phyloP scores from a whole-genome alignment of 768 basidiomycete genomes.

The Tephrocybe sp. region DNA sequence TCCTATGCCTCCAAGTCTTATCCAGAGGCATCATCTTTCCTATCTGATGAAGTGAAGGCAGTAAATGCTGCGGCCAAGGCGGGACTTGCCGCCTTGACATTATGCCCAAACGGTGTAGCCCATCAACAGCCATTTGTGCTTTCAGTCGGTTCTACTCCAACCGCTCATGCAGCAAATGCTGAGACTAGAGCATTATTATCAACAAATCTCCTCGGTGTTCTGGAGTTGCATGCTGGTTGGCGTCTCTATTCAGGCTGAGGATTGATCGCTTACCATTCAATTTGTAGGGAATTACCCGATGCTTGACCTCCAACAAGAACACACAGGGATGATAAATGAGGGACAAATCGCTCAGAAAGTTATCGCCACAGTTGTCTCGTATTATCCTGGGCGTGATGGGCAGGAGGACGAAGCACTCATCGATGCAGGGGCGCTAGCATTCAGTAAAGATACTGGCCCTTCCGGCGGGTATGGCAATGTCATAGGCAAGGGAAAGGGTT shows the following conservation, averaged over 20 bases:
- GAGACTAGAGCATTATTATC: conserved; percentile 45
- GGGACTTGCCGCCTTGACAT: conserved; percentile 47
- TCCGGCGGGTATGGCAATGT: conserved; percentile 73
- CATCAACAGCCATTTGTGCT: conserved; percentile 60
- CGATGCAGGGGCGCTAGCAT: conserved; percentile 83
- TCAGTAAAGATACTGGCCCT: conserved; percentile 85
- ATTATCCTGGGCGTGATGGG: conserved; percentile 65
- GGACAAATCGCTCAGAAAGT: conserved; percentile 65
- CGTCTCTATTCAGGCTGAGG: neutral
- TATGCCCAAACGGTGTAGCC: conserved; percentile 27
- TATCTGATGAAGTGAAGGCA: conserved; percentile 67
- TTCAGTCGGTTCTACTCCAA: conserved; percentile 86
- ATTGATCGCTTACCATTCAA: conserved; percentile 1
- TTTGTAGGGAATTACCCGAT: conserved; percentile 76
- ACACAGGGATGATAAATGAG: conserved; percentile 64
- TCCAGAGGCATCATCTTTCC: conserved; percentile 61
- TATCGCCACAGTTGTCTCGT: conserved; percentile 73
- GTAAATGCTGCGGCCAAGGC: conserved; percentile 66
- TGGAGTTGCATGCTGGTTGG: conserved; percentile 79
- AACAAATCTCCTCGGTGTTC: conserved; percentile 50
- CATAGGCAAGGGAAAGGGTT: conserved; percentile 59
- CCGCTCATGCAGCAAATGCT: conserved; percentile 74
- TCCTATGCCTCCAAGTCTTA: conserved; percentile 76
- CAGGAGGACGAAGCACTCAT: conserved; percentile 74
- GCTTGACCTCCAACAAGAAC: conserved; percentile 81